These are phyloP conservation scores for Gastrodia elata DNA, from an alignment of 106 monocot genomes.

Conservation along the genomic window DNA sequence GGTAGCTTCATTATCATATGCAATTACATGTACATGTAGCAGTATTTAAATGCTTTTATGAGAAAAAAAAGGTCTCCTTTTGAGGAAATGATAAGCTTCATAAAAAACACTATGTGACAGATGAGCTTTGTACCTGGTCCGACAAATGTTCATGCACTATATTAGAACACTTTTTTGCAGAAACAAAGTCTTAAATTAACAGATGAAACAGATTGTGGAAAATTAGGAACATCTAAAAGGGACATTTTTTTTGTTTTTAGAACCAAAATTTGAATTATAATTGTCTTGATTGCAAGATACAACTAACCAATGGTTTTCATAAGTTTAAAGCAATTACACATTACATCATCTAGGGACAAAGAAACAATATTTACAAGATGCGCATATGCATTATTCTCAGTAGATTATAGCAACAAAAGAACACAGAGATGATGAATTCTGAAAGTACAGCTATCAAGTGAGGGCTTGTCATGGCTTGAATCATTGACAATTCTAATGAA, in stretches of 20 bases:
- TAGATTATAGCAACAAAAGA: background rate
- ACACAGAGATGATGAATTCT: background rate
- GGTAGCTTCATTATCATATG: background rate
- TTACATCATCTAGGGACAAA: background rate
- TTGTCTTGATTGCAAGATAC: background rate
- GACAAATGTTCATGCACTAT: background rate
- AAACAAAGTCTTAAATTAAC: background rate
- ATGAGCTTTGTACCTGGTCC: too few relatives aligned
- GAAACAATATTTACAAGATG: constrained; percentile 2
- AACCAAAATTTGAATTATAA: background rate
- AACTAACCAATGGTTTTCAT: background rate
- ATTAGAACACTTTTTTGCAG: background rate
- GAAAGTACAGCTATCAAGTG: background rate
- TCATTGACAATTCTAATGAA: background rate
- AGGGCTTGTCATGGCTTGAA: background rate
- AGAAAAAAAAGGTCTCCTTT: background rate
- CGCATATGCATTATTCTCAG: background rate
- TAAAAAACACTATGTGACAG: too few relatives aligned
- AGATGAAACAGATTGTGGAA: background rate
- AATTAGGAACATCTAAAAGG: background rate
- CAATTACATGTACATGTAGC: background rate
- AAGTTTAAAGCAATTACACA: background rate
- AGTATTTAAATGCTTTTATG: background rate
- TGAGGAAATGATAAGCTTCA: too few relatives aligned
- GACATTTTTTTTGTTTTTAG: background rate